Percentiles rank a stretch among this genome's conserved stretches.
These are phyloP conservation scores for Fragilariopsis cylindrus DNA, from an alignment of 108 stramenopile species.

Conservation along the genomic window DNA sequence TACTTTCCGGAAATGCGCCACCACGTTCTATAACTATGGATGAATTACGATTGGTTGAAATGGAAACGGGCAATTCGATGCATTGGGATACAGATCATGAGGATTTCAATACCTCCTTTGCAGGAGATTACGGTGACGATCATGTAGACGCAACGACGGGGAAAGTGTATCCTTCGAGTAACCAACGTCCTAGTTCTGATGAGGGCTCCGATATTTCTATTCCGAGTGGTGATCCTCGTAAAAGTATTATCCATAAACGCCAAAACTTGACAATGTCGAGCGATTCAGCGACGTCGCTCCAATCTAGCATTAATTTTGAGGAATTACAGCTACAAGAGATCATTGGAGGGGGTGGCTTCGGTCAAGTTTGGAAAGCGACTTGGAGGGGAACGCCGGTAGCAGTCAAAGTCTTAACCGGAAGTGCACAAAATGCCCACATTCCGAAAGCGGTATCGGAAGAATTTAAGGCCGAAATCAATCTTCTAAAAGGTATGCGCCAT, in stretches of 20 bases:
- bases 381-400: constrained; percentile 90
- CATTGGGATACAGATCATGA: constrained; percentile 38
- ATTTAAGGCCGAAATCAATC: constrained; percentile 86
- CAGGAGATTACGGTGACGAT: constrained; percentile 4
- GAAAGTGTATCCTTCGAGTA: background rate
- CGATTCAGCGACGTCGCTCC: constrained; percentile 63
- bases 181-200: constrained; percentile 11
- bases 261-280: constrained; percentile 63
- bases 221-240: constrained; percentile 66
- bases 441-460: constrained; percentile 80
- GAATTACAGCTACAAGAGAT: constrained; percentile 71
- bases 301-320: constrained; percentile 65
- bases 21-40: constrained; percentile 42
- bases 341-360: constrained; percentile 93
- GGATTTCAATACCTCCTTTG: background rate
- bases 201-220: constrained; percentile 36
- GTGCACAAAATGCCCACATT: constrained; percentile 70
- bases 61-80: constrained; percentile 45
- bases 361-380: constrained; percentile 84
- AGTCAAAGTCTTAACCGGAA: constrained; percentile 82
- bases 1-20: constrained; percentile 8
- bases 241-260: constrained; percentile 75
- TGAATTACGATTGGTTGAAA: constrained; percentile 42
- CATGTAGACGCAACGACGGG: background rate
- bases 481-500: constrained; percentile 87